These are phyloP conservation scores for Chrysanthemum seticuspe DNA, from an alignment of 129 eudicot genomes.

Conservation along the genomic window DNA sequence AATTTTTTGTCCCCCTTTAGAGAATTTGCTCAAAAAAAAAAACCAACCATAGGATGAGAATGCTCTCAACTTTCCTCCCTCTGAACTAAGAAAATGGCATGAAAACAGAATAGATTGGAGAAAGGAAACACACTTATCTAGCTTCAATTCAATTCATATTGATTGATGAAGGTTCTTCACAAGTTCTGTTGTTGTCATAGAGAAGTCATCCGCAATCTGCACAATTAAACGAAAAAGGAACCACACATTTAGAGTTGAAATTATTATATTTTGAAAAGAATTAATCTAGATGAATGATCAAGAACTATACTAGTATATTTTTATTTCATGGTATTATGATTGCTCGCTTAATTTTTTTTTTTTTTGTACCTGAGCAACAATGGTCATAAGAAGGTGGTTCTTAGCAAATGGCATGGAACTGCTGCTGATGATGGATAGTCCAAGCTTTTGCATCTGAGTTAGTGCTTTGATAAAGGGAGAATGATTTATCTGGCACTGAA, in stretches of 20 bases:
- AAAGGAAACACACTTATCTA: too few relatives aligned
- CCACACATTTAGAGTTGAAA: background rate
- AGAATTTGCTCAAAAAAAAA: too few relatives aligned
- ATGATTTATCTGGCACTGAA: conserved; percentile 35
- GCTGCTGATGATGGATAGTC: conserved; percentile 36
- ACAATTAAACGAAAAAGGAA: background rate
- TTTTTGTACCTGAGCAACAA: conserved; percentile 56
- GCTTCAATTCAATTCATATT: background rate
- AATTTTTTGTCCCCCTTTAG: too few relatives aligned
- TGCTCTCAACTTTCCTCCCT: too few relatives aligned
- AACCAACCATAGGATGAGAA: too few relatives aligned
- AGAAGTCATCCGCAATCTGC: conserved; percentile 30
- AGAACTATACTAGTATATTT: too few relatives aligned
- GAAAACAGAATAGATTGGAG: too few relatives aligned
- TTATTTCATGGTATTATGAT: too few relatives aligned
- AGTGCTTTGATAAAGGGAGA: conserved; percentile 34
- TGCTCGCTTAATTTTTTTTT: too few relatives aligned
- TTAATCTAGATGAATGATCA: too few relatives aligned
- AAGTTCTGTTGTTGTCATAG: conserved; percentile 29
- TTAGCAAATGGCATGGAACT: conserved; percentile 41
- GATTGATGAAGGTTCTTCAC: background rate
- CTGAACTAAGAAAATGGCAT: too few relatives aligned
- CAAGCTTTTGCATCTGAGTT: conserved; percentile 41
- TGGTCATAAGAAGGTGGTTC: conserved; percentile 31
- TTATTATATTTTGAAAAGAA: too few relatives aligned